Evolutionary conservation across 768 basidiomycete genomes (phyloP).

Genomic region (Dacryopinax spathularia): DNA sequence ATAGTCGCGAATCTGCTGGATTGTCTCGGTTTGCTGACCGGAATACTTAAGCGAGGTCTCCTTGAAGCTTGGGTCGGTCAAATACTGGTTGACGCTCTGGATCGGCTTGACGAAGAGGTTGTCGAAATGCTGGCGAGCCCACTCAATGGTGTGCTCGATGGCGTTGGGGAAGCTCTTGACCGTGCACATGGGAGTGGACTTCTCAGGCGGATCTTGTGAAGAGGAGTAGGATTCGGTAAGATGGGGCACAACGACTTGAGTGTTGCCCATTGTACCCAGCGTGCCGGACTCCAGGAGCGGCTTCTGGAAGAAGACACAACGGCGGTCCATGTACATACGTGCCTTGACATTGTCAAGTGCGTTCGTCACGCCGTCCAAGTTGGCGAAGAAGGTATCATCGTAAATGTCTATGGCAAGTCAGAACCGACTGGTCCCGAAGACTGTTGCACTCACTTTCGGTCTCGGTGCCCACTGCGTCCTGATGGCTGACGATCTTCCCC

Average conservation of each 20-base stretch:
- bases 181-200: constrained; percentile 90
- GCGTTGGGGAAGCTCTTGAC: constrained; percentile 98
- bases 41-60: constrained; percentile 82
- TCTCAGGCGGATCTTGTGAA: constrained; percentile 97
- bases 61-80: constrained; percentile 90
- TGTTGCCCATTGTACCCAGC: constrained; percentile 94
- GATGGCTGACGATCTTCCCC: constrained; percentile 74
- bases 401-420: constrained; percentile 50
- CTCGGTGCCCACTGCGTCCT: constrained; percentile 83
- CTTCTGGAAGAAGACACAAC: constrained; percentile 92
- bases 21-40: constrained; percentile 79
- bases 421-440: too few relatives aligned
- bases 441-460: constrained; percentile 62
- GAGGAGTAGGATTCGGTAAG: constrained; percentile 93
- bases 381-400: constrained; percentile 72
- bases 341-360: constrained; percentile 94
- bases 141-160: constrained; percentile 98
- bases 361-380: constrained; percentile 88
- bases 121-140: constrained; percentile 89
- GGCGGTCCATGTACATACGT: constrained; percentile 96
- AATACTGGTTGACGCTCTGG: constrained; percentile 87
- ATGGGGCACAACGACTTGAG: constrained; percentile 87
- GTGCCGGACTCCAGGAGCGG: constrained; percentile 95
- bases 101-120: constrained; percentile 85
- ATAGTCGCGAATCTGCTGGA: constrained; percentile 76